phyloP scores from a whole-genome alignment of 2,329 filamentous ascomycete genomes.

The Knufia petricola region DNA sequence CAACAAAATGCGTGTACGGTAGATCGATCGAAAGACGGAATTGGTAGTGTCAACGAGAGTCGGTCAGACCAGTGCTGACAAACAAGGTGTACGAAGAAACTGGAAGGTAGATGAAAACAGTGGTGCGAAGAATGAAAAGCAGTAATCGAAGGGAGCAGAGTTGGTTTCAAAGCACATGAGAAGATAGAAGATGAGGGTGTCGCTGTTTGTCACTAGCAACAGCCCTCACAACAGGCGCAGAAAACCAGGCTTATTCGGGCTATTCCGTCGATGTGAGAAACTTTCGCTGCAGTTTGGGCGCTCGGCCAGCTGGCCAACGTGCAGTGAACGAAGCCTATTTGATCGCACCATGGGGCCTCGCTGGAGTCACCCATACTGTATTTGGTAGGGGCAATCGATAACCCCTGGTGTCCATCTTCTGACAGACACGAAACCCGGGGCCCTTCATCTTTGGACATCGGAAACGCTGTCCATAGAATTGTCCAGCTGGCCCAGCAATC shows the following conservation, averaged over 20 bases:
- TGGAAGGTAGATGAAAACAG: neutral
- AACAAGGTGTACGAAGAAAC: slow-evolving; percentile 4
- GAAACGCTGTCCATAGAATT: too few relatives aligned
- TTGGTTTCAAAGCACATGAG: neutral
- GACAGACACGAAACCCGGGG: too few relatives aligned
- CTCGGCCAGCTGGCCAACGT: neutral
- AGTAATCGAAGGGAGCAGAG: neutral
- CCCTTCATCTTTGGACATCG: too few relatives aligned
- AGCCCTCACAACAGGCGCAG: too few relatives aligned
- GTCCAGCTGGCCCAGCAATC: neutral
- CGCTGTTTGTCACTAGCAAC: neutral
- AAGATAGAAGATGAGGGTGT: neutral
- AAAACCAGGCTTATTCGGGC: neutral
- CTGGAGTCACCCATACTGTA: neutral
- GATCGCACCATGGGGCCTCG: too few relatives aligned
- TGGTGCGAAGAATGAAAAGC: slow-evolving; percentile 1
- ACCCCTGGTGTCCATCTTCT: neutral
- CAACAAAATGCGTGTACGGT: neutral
- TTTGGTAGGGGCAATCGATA: neutral
- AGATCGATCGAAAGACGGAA: neutral
- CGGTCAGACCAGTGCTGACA: slow-evolving; percentile 9
- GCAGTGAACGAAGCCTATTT: neutral
- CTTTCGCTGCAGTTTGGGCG: neutral
- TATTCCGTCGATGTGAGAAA: neutral
- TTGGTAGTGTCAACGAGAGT: slow-evolving; percentile 2